These are phyloP conservation scores for Zymoseptoria crescenta DNA, from an alignment of 2,329 filamentous ascomycete species.

Conservation along the genomic window DNA sequence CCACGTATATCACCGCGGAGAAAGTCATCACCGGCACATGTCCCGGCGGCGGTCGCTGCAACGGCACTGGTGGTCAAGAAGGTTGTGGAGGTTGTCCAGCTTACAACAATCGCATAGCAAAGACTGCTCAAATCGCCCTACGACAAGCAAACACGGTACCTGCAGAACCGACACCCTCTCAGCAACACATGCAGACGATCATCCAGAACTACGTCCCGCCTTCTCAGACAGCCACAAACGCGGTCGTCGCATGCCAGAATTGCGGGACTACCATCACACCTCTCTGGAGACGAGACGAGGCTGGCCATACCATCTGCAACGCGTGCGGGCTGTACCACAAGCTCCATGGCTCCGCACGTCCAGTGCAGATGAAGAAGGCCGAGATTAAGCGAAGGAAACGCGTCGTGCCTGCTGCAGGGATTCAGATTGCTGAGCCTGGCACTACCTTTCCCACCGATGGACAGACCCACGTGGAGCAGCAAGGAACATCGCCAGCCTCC, in stretches of 20 bases:
- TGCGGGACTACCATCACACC: slow-evolving; percentile 95
- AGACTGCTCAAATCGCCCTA: slow-evolving; percentile 65
- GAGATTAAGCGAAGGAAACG: slow-evolving; percentile 94
- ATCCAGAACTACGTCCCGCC: slow-evolving; percentile 14
- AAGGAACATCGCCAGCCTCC: slow-evolving; percentile 3
- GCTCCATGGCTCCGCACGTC: slow-evolving; percentile 84
- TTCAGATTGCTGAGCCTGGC: slow-evolving; percentile 26
- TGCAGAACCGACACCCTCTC: slow-evolving; percentile 2
- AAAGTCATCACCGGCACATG: slow-evolving; percentile 76
- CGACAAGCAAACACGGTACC: slow-evolving; percentile 29
- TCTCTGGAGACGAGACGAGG: slow-evolving; percentile 88
- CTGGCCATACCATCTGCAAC: slow-evolving; percentile 95
- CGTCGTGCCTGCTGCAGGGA: slow-evolving; percentile 67
- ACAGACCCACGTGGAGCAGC: slow-evolving; percentile 8
- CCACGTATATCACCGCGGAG: slow-evolving; percentile 71
- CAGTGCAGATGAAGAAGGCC: slow-evolving; percentile 97
- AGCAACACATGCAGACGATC: slow-evolving; percentile 17
- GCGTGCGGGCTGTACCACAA: slow-evolving; percentile 97
- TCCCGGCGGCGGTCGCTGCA: slow-evolving; percentile 88
- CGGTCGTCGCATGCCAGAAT: slow-evolving; percentile 90
- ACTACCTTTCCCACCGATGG: slow-evolving; percentile 19
- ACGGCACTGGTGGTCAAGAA: slow-evolving; percentile 90
- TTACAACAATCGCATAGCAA: slow-evolving; percentile 93
- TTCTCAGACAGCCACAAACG: slow-evolving; percentile 41
- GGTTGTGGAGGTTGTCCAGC: slow-evolving; percentile 94